Conservation (phyloP, 345 rosid species). For the Firmiana major region DNA sequence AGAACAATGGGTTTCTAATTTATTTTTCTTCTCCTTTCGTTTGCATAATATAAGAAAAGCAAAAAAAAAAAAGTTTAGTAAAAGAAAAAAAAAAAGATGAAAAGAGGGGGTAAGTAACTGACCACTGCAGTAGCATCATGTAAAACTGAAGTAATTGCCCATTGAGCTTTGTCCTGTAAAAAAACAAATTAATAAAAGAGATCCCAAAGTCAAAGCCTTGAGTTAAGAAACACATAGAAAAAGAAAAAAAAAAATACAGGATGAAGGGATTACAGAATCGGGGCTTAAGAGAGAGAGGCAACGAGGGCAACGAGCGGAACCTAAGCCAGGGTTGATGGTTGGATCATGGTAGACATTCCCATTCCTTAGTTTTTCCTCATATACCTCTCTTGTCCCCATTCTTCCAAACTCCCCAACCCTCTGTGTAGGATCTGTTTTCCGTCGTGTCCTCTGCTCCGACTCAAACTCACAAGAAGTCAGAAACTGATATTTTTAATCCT, state of each 20-base stretch:
- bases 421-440: background rate
- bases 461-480: background rate
- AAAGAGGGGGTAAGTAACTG: conserved; percentile 13
- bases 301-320: conserved; percentile 88
- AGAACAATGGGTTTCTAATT: background rate
- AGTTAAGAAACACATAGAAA: background rate
- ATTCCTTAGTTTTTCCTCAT: conserved; percentile 74
- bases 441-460: background rate
- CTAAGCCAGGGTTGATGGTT: conserved; percentile 85
- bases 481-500: background rate
- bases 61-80: background rate
- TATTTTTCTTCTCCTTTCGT: background rate
- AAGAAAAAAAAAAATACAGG: background rate
- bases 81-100: background rate
- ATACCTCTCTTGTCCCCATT: conserved; percentile 84
- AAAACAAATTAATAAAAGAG: background rate
- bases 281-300: conserved; percentile 82
- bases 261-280: conserved; percentile 36
- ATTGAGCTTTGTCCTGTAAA: conserved; percentile 62
- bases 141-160: conserved; percentile 76
- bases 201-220: background rate
- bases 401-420: background rate
- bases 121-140: conserved; percentile 93
- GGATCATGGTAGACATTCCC: conserved; percentile 80
- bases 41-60: background rate